Percentiles rank a stretch among this genome's conserved stretches.
These are phyloP conservation scores for Pythium aquatile DNA, from an alignment of 352 stramenopile species.

Conservation along the genomic window DNA sequence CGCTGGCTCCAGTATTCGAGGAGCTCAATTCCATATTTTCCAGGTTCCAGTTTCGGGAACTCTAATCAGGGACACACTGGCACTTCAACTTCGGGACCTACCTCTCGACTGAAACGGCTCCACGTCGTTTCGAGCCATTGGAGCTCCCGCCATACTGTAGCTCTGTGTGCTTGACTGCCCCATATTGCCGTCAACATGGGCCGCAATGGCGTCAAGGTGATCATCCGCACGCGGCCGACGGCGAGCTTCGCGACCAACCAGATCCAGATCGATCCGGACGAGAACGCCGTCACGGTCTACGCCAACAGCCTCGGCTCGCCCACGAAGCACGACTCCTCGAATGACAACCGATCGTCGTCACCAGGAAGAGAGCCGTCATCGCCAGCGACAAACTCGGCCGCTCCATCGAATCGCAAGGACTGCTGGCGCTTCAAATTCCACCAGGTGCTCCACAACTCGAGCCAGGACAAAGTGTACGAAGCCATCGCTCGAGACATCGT, in stretches of 20 bases:
- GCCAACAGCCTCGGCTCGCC: slow-evolving; percentile 33
- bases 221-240: slow-evolving; percentile 80
- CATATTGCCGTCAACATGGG: slow-evolving; percentile 31
- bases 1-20: not conserved
- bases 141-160: not conserved
- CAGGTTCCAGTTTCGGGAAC: slow-evolving; percentile 1
- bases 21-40: not conserved
- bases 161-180: not conserved
- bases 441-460: slow-evolving; percentile 91
- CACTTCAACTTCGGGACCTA: slow-evolving; percentile 11
- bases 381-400: slow-evolving; percentile 11
- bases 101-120: not conserved
- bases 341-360: not conserved
- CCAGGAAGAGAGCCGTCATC: slow-evolving; percentile 9
- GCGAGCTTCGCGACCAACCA: slow-evolving; percentile 72
- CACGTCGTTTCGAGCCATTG: slow-evolving; percentile 7
- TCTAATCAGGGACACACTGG: not conserved
- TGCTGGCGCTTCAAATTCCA: slow-evolving; percentile 91
- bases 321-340: slow-evolving; percentile 28
- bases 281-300: slow-evolving; percentile 69
- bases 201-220: slow-evolving; percentile 77
- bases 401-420: slow-evolving; percentile 74
- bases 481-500: slow-evolving; percentile 88
- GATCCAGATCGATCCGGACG: slow-evolving; percentile 77
- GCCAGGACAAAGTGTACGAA: slow-evolving; percentile 90